phyloP scores from a whole-genome alignment of 164 flowering plant species.

The Pachysandra terminalis region DNA sequence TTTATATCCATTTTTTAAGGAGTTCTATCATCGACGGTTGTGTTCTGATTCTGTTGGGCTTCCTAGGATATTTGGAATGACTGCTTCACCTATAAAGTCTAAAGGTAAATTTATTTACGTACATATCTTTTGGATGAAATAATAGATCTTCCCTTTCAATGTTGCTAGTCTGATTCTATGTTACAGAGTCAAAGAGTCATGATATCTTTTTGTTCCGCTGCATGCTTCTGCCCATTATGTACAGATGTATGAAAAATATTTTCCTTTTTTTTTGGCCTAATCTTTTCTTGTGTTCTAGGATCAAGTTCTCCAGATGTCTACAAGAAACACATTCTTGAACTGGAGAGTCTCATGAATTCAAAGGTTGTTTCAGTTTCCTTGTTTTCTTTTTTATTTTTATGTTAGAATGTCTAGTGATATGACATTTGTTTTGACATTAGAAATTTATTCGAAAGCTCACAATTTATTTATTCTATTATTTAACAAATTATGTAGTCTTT shows the following conservation, averaged over 20 bases:
- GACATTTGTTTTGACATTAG: too few species aligned
- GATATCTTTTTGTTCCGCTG: too few species aligned
- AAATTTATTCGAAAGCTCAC: too few species aligned
- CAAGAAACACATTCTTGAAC: constrained; percentile 53
- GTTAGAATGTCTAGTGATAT: not conserved
- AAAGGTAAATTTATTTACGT: constrained; percentile 39
- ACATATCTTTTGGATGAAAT: not conserved
- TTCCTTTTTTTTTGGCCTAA: too few species aligned
- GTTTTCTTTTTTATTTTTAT: constrained; percentile 2
- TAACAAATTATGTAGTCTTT: too few species aligned
- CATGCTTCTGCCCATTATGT: too few species aligned
- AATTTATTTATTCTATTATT: too few species aligned
- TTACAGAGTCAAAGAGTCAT: not conserved
- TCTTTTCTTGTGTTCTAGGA: constrained; percentile 31
- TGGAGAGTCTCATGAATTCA: constrained; percentile 68
- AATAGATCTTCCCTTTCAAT: not conserved
- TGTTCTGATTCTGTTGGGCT: constrained; percentile 24
- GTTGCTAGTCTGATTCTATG: not conserved
- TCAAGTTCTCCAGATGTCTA: constrained; percentile 27
- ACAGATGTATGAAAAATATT: too few species aligned
- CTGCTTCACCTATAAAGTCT: constrained; percentile 82
- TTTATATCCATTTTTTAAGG: constrained; percentile 27
- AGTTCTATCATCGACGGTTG: constrained; percentile 61
- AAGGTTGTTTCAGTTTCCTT: constrained; percentile 54
- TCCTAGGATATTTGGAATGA: constrained; percentile 90